These are phyloP conservation scores for Tuber calosporum DNA, from an alignment of 495 filamentous ascomycete genomes.

Conservation along the genomic window DNA sequence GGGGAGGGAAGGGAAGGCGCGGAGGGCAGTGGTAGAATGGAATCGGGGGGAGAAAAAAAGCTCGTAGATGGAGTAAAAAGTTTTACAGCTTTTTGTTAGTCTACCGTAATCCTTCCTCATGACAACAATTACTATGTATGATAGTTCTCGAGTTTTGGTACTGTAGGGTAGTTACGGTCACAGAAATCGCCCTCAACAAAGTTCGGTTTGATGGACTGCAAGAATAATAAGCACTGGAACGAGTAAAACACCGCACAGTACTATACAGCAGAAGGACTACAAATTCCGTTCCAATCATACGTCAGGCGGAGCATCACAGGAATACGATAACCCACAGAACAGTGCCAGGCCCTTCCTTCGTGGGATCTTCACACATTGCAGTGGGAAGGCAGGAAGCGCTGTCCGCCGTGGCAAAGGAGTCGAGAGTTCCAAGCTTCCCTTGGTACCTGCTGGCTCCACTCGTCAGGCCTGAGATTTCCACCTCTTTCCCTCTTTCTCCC, in stretches of 20 bases:
- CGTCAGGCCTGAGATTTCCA: slow-evolving; percentile 1
- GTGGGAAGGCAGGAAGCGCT: neutral
- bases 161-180: neutral
- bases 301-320: neutral
- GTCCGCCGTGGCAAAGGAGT: neutral
- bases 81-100: neutral
- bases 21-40: neutral
- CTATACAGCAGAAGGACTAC: neutral
- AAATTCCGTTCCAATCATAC: neutral
- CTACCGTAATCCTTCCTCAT: neutral
- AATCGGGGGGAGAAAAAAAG: neutral
- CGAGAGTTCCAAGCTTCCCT: neutral
- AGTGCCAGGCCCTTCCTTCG: neutral
- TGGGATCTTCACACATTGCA: slow-evolving; percentile 1
- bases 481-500: neutral
- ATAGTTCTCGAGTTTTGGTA: slow-evolving; percentile 1
- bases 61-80: slow-evolving; percentile 1
- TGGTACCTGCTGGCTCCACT: slow-evolving; percentile 1
- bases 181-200: neutral
- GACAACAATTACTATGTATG: neutral
- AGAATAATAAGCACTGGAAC: neutral
- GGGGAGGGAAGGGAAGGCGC: neutral
- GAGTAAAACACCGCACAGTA: neutral
- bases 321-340: neutral
- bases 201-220: neutral